Base-by-base conservation (phyloP, 306 rosid genomes). In the Quercus dentata region DNA sequence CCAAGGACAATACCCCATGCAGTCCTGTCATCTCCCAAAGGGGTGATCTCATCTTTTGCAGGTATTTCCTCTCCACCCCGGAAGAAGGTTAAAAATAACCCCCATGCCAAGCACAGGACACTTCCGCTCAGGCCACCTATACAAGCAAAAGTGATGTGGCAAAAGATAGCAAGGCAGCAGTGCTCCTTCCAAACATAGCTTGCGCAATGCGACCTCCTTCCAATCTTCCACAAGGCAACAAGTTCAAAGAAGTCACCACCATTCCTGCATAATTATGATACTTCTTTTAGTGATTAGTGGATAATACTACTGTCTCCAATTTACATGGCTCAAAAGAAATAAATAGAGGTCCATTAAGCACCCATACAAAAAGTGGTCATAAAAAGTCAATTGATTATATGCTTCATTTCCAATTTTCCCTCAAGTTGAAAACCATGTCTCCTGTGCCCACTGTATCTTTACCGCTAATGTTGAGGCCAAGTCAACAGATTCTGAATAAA, bases 151-250 rank as follows among this genome's bases (percentile, higher is more conserved):
- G 80, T 0, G 97, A 94, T 1, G 97, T 89, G 23, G 86, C 90
- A 58, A 90, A 91, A 0, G 98, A 94, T 33, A 94, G 92, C 51
- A 94, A 55, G 1, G 91, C 63, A 0, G 97, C 94, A 0, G 90
- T 91, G 81, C 87, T 89, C 86, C 97, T 88, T 18, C 97, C 97
- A 9, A 94, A 87, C 91, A 94, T 88, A 80, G 98, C 98, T 79
- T 94, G 98, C 0, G 92, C 94, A 31, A 94, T 94, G 38, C 98
- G 91, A 28, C 98, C 98, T 76, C 98, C 98, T 86, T 94, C 98
- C 3, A 94, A 89, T 82, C 97, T 86, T 55, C 98, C 98, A 79
- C 92, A 87, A 1, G 97, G 97, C 70, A 94, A 82, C 82, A 94
- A 85, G 89, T 94, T 94, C 87, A 94, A 73, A 56, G 98, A 89